Evolutionary conservation across 2,329 filamentous ascomycete genomes (phyloP).

Genomic region (Colletotrichum eremochloae): DNA sequence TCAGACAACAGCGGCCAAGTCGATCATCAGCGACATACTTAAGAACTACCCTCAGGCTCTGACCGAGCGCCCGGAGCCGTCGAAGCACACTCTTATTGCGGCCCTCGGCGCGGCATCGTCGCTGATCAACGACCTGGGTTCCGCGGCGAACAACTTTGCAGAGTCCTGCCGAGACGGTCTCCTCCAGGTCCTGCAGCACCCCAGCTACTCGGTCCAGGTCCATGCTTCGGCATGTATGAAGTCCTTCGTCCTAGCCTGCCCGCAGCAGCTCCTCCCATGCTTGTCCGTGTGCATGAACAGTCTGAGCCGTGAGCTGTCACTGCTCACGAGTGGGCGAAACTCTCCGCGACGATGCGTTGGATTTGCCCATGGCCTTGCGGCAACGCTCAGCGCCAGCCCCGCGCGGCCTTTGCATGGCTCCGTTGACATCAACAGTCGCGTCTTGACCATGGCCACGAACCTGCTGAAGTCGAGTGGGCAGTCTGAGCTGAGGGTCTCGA

Average conservation of each 20-base stretch:
- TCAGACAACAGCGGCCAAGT: constrained; percentile 84
- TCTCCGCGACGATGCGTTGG: constrained; percentile 88
- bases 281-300: constrained; percentile 98
- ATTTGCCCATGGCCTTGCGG: constrained; percentile 91
- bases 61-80: constrained; percentile 88
- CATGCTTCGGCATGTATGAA: constrained; percentile 89
- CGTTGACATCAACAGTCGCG: constrained; percentile 92
- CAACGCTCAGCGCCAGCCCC: constrained; percentile 90
- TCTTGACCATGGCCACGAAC: constrained; percentile 91
- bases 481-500: constrained; percentile 89
- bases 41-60: constrained; percentile 95
- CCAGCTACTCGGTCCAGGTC: constrained; percentile 95
- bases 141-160: constrained; percentile 82
- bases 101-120: constrained; percentile 84
- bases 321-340: constrained; percentile 80
- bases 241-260: constrained; percentile 88
- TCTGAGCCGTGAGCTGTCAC: constrained; percentile 84
- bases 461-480: constrained; percentile 92
- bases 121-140: constrained; percentile 83
- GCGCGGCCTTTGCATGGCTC: constrained; percentile 92
- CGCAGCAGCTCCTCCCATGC: constrained; percentile 90
- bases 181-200: constrained; percentile 91
- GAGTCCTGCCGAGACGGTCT: constrained; percentile 89
- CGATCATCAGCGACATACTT: constrained; percentile 86
- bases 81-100: constrained; percentile 85